These are phyloP conservation scores for Fomitiporia mediterranea DNA, from an alignment of 1,284 basidiomycete genomes.

Conservation along the genomic window DNA sequence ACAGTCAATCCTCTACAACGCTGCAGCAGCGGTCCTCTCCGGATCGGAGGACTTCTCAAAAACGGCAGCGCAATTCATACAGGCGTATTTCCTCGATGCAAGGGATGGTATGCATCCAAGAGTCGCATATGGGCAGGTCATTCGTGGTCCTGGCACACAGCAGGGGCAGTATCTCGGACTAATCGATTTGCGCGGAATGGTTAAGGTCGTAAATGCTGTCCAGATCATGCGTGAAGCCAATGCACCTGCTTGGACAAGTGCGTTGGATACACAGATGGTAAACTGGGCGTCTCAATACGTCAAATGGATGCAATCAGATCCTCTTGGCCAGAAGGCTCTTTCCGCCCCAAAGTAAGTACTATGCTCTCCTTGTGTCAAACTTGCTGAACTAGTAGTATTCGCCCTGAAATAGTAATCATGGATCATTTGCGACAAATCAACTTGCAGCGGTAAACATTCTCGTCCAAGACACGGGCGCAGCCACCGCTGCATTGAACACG, in stretches of 20 bases:
- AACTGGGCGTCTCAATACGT: constrained; percentile 49
- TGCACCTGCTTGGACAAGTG: constrained; percentile 52
- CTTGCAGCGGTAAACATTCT: constrained; percentile 36
- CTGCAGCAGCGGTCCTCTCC: constrained; percentile 49
- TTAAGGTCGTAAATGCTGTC: constrained; percentile 57
- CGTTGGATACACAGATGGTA: constrained; percentile 44
- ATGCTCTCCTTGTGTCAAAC: constrained; percentile 6
- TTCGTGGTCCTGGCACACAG: constrained; percentile 54
- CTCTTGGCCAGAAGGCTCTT: constrained; percentile 44
- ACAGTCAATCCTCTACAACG: constrained; percentile 59
- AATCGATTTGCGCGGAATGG: constrained; percentile 58
- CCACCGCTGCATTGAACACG: constrained; percentile 33
- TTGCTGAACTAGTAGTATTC: constrained; percentile 13
- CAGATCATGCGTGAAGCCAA: constrained; percentile 47
- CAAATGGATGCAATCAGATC: constrained; percentile 51
- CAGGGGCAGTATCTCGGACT: constrained; percentile 55
- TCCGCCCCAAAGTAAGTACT: constrained; percentile 48
- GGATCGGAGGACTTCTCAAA: constrained; percentile 35
- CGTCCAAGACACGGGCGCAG: constrained; percentile 36
- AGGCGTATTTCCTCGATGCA: constrained; percentile 56
- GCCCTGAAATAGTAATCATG: constrained; percentile 49
- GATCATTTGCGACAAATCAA: constrained; percentile 37
- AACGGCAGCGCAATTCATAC: constrained; percentile 43
- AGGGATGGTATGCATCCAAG: constrained; percentile 64
- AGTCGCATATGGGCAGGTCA: constrained; percentile 60